These are phyloP conservation scores for Wickerhamomyces kurtzmanii DNA, from an alignment of 805 yeast species.

Conservation along the genomic window DNA sequence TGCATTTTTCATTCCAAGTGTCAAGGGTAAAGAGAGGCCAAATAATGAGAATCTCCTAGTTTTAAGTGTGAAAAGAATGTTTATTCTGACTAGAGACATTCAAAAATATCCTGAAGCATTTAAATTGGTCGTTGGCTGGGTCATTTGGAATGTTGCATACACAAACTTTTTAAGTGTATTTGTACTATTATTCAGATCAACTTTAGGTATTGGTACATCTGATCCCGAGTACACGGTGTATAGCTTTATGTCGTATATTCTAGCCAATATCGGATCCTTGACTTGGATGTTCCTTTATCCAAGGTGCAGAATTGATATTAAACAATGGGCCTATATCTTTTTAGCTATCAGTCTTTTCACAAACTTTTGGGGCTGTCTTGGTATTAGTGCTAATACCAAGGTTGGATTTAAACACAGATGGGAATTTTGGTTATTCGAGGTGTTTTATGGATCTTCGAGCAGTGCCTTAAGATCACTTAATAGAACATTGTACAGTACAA, in stretches of 20 bases:
- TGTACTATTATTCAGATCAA: slow-evolving; percentile 26
- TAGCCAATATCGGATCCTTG: slow-evolving; percentile 25
- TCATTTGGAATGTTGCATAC: slow-evolving; percentile 28
- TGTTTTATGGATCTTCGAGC: slow-evolving; percentile 23
- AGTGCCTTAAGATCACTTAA: slow-evolving; percentile 27
- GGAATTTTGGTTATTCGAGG: slow-evolving; percentile 33
- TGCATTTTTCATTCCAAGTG: slow-evolving; percentile 21
- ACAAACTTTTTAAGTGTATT: slow-evolving; percentile 25
- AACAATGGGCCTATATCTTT: slow-evolving; percentile 26
- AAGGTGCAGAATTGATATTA: slow-evolving; percentile 14
- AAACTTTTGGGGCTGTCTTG: slow-evolving; percentile 30
- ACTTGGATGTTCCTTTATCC: slow-evolving; percentile 27
- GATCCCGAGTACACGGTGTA: slow-evolving; percentile 30
- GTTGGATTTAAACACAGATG: slow-evolving; percentile 30
- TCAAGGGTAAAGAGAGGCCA: slow-evolving; percentile 19
- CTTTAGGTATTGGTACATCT: slow-evolving; percentile 26
- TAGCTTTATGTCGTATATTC: slow-evolving; percentile 24
- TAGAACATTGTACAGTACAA: slow-evolving; percentile 24
- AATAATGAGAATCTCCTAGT: slow-evolving; percentile 15
- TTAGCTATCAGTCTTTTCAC: slow-evolving; percentile 20
- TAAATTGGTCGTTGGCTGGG: slow-evolving; percentile 28
- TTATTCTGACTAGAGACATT: slow-evolving; percentile 16
- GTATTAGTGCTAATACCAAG: slow-evolving; percentile 16
- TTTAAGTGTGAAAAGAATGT: slow-evolving; percentile 19
- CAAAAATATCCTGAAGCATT: slow-evolving; percentile 24